Evolutionary conservation across 106 monocot species (phyloP).

Genomic region (Platanthera zijinensis): DNA sequence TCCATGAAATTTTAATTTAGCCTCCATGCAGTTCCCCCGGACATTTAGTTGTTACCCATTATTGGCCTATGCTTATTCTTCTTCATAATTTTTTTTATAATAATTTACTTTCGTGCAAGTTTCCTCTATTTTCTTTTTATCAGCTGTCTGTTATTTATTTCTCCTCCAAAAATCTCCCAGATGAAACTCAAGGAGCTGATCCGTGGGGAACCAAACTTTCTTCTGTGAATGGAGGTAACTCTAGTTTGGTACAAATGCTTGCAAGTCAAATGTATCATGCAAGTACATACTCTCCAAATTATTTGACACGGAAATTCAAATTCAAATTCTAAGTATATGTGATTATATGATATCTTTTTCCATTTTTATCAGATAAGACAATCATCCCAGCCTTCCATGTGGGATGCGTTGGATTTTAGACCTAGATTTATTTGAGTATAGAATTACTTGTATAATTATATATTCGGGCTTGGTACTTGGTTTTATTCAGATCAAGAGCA

Average conservation of each 20-base stretch:
- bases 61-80: too few relatives aligned
- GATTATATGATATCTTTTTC: too few relatives aligned
- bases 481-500: slow-evolving; percentile 9
- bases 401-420: too few relatives aligned
- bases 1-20: not conserved
- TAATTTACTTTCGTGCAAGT: too few relatives aligned
- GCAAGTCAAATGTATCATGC: not conserved
- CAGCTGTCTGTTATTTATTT: not conserved
- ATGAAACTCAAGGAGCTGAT: not conserved
- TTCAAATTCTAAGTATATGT: too few relatives aligned
- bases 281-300: too few relatives aligned
- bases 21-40: not conserved
- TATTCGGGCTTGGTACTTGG: not conserved
- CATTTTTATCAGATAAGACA: too few relatives aligned
- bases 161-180: not conserved
- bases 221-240: not conserved
- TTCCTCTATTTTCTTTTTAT: not conserved
- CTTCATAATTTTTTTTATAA: too few relatives aligned
- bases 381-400: too few relatives aligned
- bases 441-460: not conserved
- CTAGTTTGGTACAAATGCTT: not conserved
- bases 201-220: not conserved
- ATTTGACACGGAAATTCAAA: too few relatives aligned
- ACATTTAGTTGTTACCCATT: too few relatives aligned
- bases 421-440: too few relatives aligned